Evolutionary conservation across 768 basidiomycete genomes (phyloP).

Genomic region (Tephrocybe sp.): DNA sequence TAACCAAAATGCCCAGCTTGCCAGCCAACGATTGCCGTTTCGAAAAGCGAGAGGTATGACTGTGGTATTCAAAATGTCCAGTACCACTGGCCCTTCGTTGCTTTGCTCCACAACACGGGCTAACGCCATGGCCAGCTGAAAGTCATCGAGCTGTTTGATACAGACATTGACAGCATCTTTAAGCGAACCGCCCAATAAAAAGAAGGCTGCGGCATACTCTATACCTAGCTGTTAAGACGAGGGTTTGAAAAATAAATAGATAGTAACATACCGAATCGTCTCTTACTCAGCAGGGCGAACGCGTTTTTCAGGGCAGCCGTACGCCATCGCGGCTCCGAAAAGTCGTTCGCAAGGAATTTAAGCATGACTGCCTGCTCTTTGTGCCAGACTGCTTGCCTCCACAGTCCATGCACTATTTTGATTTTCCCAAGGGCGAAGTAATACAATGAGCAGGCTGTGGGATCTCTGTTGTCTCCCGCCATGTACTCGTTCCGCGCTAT

Average conservation of each 20-base stretch:
- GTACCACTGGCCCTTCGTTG: constrained; percentile 77
- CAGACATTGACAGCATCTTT: constrained; percentile 94
- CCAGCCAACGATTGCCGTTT: constrained; percentile 90
- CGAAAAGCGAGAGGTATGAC: constrained; percentile 85
- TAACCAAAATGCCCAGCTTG: constrained; percentile 96
- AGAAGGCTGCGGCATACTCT: constrained; percentile 99
- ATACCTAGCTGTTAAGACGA: constrained; percentile 1
- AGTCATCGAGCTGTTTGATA: constrained; percentile 82
- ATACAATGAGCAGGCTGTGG: constrained; percentile 83
- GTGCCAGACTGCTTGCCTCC: constrained; percentile 95
- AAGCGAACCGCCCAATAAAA: constrained; percentile 84
- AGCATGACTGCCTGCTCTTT: constrained; percentile 88
- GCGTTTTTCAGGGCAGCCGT: constrained; percentile 97
- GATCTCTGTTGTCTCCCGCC: constrained; percentile 84
- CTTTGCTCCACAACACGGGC: constrained; percentile 83
- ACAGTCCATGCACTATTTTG: constrained; percentile 90
- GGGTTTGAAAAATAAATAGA: not conserved
- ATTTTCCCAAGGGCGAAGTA: constrained; percentile 95
- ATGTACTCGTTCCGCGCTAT: constrained; percentile 94
- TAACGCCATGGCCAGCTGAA: constrained; percentile 86
- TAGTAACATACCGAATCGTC: constrained; percentile 76
- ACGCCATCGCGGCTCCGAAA: constrained; percentile 79
- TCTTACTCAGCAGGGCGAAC: constrained; percentile 87
- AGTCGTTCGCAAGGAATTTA: constrained; percentile 91
- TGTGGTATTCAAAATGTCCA: constrained; percentile 65